These are phyloP conservation scores for Talaromyces sp. DNA, from an alignment of 2,329 filamentous ascomycete species.

Conservation along the genomic window DNA sequence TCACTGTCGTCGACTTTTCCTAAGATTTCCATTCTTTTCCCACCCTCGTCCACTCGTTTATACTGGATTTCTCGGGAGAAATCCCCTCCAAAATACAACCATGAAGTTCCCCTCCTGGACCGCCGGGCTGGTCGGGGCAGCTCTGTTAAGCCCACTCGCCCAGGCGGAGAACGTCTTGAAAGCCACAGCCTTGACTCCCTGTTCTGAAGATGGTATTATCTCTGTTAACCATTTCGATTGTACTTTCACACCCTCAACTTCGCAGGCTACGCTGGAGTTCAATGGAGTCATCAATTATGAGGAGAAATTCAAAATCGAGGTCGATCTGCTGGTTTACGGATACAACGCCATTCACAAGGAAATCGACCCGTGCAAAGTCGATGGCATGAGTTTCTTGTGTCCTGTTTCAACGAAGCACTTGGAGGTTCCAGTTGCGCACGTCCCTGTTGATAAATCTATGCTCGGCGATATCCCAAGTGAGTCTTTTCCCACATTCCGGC, in stretches of 20 bases:
- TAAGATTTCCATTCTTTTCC: not conserved
- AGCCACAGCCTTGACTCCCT: conserved; percentile 20
- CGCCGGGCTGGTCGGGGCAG: conserved; percentile 14
- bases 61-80: conserved; percentile 4
- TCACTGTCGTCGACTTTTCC: not conserved
- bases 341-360: conserved; percentile 68
- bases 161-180: conserved; percentile 18
- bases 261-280: conserved; percentile 57
- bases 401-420: no score
- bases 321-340: conserved; percentile 80
- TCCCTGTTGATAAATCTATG: not conserved
- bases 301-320: conserved; percentile 76
- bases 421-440: no score
- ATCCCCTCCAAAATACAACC: not conserved
- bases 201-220: conserved; percentile 20
- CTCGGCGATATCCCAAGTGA: conserved; percentile 1
- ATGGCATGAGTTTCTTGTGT: no score
- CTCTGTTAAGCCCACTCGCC: conserved; percentile 10
- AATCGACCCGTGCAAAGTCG: conserved; percentile 70
- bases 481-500: not conserved
- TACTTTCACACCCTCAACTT: conserved; percentile 48
- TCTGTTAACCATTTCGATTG: conserved; percentile 36
- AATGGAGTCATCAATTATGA: conserved; percentile 81
- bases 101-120: conserved; percentile 20
- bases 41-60: not conserved